Evolutionary conservation across 2,329 filamentous ascomycete genomes (phyloP), one percentile per base, ranked within the genome.

Genomic region (Waltergamsia citrina): DNA sequence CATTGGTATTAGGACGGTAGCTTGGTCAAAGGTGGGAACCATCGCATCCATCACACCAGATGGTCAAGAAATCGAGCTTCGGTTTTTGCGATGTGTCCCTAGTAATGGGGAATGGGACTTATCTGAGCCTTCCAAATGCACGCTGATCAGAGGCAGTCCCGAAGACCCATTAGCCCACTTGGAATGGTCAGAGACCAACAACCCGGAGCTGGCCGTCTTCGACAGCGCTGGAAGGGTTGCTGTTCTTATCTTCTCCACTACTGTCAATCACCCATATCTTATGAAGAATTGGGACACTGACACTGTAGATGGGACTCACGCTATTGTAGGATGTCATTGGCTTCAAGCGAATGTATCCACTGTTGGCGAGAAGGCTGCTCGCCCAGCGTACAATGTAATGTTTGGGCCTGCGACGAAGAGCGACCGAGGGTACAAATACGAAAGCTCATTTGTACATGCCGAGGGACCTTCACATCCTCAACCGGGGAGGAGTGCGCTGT

Each of bases 291-390:
- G 77, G 57, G 69, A 78, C 17, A 56, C 65, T n/a, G 86, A 90
- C 49, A 59, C 72, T 3, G 31, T 25, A 7, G 82, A 87, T 46
- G 85, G 94, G 51, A 65, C 85, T 24, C 77, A 82, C 43, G 74
- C 79, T 32, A 66, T 94, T 5, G 85, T 93, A 6, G 92, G 90
- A 4, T 73, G 86, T 52, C 82, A 85, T 57, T 98, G 92, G 92
- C 65, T 96, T 35, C 64, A 69, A n/a, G 60, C 60, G 43, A 32
- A 44, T 34, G 17, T 7, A 6, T 12, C 18, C 4, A 17, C 29
- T 5, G 23, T 30, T 29, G 10, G 32, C 11, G 38, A 28, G 10
- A 19, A 29, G 38, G 17, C 33, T 10, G 15, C 29, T 6, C 15
- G 26, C 22, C 36, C 69, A 59, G 49, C 51, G 5, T 67, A 64